Evolutionary conservation across 169 alveolate species (phyloP).

Genomic region (Plasmodium reichenowi): DNA sequence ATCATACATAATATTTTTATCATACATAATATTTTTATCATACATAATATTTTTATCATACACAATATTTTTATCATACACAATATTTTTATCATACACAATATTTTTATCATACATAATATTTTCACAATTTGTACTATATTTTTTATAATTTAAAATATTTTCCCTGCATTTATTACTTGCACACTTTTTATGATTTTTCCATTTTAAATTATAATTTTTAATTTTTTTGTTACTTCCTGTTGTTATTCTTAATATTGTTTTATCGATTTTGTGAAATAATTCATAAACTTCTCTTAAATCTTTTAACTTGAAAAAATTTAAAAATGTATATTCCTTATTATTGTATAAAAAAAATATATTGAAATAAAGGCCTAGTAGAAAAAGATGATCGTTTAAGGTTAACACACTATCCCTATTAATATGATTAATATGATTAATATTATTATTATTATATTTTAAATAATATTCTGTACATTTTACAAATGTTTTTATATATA

Average conservation of each 20-base stretch:
- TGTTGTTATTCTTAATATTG: constrained; percentile 13
- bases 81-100: too few relatives aligned
- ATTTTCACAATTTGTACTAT: too few relatives aligned
- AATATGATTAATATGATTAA: not conserved
- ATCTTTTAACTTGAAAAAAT: constrained; percentile 43
- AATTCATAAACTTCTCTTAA: constrained; percentile 51
- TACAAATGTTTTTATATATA: constrained; percentile 33
- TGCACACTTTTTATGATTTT: too few relatives aligned
- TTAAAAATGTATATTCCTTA: constrained; percentile 26
- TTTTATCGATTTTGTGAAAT: constrained; percentile 60
- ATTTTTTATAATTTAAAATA: too few relatives aligned
- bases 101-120: too few relatives aligned
- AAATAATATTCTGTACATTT: constrained; percentile 26
- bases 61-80: too few relatives aligned
- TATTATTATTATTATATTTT: not conserved
- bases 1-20: too few relatives aligned
- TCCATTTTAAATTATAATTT: too few relatives aligned
- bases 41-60: too few relatives aligned
- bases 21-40: too few relatives aligned
- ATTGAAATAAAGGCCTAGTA: constrained; percentile 41
- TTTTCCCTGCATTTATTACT: too few relatives aligned
- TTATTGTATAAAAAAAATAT: not conserved
- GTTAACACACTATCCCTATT: constrained; percentile 23
- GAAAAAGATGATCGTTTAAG: constrained; percentile 38
- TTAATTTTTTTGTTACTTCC: too few relatives aligned